A percentile compares a stretch with the other conserved stretches of the same genome.
These are phyloP conservation scores for Jatropha curcas DNA, from an alignment of 345 rosid genomes.

Conservation along the genomic window DNA sequence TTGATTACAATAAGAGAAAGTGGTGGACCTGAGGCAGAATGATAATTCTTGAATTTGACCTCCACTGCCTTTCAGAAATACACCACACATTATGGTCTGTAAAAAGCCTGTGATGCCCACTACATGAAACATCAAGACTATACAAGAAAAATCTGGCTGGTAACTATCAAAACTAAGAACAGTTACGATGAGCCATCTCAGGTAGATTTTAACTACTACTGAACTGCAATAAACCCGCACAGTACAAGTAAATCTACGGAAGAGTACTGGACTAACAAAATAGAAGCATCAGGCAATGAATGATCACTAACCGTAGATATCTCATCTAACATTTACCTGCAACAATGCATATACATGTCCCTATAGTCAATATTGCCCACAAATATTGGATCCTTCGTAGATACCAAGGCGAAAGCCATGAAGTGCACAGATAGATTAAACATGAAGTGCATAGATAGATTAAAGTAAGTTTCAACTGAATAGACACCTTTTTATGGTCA, in stretches of 20 bases:
- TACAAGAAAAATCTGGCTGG: neutral
- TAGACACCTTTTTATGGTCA: neutral
- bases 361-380: neutral
- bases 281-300: neutral
- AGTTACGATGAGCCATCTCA: neutral
- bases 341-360: no score
- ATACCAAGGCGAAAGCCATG: conserved; percentile 11
- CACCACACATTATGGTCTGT: neutral
- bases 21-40: conserved; percentile 33
- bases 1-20: conserved; percentile 21
- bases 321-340: no score
- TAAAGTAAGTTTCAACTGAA: neutral
- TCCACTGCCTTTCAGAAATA: neutral
- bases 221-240: no score
- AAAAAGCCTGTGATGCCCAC: neutral
- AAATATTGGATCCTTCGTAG: conserved; percentile 11
- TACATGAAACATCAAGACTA: neutral
- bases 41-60: conserved; percentile 12
- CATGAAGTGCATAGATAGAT: neutral
- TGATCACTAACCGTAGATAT: no score
- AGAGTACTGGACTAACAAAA: neutral
- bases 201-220: neutral
- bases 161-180: neutral
- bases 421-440: neutral
- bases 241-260: no score